phyloP scores from a whole-genome alignment of 768 basidiomycete genomes.

The Phylloporus sp. region DNA sequence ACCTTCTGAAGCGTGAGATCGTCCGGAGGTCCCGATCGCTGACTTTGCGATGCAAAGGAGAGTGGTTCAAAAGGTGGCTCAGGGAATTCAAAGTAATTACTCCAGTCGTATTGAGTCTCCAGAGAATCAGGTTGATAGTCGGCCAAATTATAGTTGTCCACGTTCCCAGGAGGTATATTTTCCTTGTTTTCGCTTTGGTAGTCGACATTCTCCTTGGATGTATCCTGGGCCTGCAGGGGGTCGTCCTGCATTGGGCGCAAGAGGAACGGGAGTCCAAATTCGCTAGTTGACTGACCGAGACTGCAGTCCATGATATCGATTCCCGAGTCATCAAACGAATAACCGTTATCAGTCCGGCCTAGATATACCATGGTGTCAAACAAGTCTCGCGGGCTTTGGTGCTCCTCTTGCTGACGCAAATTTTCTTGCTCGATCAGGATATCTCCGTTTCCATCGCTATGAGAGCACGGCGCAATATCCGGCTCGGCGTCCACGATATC shows the following conservation, averaged over 20 bases:
- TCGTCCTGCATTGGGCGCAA: constrained; percentile 9
- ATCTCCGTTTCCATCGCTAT: neutral
- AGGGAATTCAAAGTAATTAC: constrained; percentile 19
- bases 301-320: constrained; percentile 12
- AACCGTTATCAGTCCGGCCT: neutral
- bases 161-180: constrained; percentile 10
- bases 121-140: neutral
- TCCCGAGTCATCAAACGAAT: constrained; percentile 14
- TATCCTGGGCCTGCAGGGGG: neutral
- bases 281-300: neutral
- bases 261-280: constrained; percentile 4
- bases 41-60: constrained; percentile 21
- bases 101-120: constrained; percentile 19
- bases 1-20: neutral
- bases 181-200: constrained; percentile 14
- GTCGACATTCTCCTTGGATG: constrained; percentile 11
- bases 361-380: neutral
- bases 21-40: neutral
- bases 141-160: neutral
- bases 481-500: neutral
- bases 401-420: neutral
- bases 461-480: neutral
- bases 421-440: neutral
- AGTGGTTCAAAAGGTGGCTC: constrained; percentile 23
- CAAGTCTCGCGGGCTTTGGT: neutral